Base-by-base conservation (phyloP, 2,329 filamentous ascomycete species). In the Paradendryphiella salina region DNA sequence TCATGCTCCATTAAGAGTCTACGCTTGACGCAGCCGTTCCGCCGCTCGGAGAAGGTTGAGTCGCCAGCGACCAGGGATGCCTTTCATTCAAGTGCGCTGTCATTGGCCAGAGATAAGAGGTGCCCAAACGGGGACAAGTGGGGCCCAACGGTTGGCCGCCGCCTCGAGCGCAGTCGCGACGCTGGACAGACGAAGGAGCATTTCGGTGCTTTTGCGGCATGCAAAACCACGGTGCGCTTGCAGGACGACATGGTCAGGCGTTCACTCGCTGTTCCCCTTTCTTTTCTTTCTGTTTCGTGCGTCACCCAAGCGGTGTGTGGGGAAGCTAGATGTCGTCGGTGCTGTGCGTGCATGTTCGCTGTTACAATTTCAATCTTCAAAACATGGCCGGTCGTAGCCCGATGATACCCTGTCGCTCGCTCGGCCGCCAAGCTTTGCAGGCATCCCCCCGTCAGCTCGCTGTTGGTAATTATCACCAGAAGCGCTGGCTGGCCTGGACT, bases 31-130 rank as follows among this genome's bases (percentile, higher is more conserved):
- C 46, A 45, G 45, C 34, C 23, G 34, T 57, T 41, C 40, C 55
- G 52, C 52, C 35, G 47, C 51, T 57, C 56, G 55, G 56, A 57
- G 41, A 50, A 36, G 36, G 37, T 20, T 14, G 17, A 36, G 39
- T 17, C 26, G 28, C n/a, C n/a, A n/a, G 49, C 29, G 44, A 41
- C 14, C 42, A 40, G 43, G 54, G 39, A 45, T 48, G 38, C 23
- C 26, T 47, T 39, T 26, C 18, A 28, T 32, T 31, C 34, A 17
- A 10, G 4, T n/a, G 32, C 21, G 20, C 3, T 21, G 44, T 49
- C 45, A 67, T 66, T 68, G 66, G 66, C 38, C 49, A 60, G 55
- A 61, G 66, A 69, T 67, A 69, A 66, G 51, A 47, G 23, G 10
- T 28, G 39, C 53, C 46, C 38, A 56, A 46, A 54, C 21, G 35